Evolutionary conservation across 148 eudicot genomes (phyloP).

Genomic region (Rhododendron griersonianum): DNA sequence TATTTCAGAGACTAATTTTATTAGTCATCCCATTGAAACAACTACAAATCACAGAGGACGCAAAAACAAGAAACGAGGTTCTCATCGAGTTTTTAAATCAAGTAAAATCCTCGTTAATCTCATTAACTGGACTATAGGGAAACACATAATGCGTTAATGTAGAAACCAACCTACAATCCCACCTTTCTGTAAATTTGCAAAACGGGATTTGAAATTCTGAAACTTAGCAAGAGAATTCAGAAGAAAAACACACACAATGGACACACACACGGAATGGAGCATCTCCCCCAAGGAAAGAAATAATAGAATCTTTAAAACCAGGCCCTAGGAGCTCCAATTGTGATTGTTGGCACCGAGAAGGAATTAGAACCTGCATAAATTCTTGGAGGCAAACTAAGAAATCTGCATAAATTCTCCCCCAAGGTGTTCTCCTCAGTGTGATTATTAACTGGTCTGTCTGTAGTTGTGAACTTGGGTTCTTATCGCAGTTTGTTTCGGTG

Average conservation of each 20-base stretch:
- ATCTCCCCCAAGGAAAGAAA: not conserved
- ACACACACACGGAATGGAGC: not conserved
- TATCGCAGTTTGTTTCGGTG: not conserved
- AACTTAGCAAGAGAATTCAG: not conserved
- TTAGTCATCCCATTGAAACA: not conserved
- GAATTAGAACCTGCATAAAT: not conserved
- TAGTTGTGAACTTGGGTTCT: not conserved
- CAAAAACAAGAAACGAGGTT: not conserved
- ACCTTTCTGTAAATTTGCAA: not conserved
- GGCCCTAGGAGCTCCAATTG: not conserved
- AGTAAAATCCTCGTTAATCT: not conserved
- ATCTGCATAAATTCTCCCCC: not conserved
- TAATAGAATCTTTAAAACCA: not conserved
- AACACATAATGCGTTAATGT: not conserved
- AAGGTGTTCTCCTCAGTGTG: not conserved
- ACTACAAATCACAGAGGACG: not conserved
- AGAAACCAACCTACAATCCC: not conserved
- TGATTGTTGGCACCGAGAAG: not conserved
- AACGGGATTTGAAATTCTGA: not conserved
- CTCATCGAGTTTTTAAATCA: not conserved
- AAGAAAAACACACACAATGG: not conserved
- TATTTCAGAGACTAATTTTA: not conserved
- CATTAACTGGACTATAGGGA: not conserved
- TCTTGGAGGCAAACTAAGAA: not conserved
- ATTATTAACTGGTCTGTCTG: not conserved